These are phyloP conservation scores for Litsea cubeba DNA, from an alignment of 164 flowering plant genomes.

Conservation along the genomic window DNA sequence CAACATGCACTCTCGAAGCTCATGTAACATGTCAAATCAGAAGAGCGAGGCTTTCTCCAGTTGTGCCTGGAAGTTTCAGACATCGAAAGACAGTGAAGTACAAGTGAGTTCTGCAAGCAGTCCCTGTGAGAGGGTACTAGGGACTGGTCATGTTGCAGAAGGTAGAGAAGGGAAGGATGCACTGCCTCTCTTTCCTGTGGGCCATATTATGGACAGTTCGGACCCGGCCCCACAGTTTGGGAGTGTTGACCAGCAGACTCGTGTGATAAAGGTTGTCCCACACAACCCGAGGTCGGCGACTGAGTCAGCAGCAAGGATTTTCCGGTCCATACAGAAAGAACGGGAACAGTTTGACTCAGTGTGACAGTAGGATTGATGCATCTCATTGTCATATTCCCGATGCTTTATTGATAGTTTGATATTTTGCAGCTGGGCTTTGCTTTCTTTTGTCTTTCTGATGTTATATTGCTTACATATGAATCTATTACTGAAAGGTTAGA, in stretches of 20 bases:
- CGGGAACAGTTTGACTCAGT: conserved; percentile 46
- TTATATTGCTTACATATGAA: too few species aligned
- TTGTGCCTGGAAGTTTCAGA: conserved; percentile 21
- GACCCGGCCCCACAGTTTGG: conserved; percentile 14
- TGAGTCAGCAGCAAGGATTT: conserved; percentile 80
- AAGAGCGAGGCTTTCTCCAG: conserved; percentile 27
- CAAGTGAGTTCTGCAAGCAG: conserved; percentile 76
- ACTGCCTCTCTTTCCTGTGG: conserved; percentile 42
- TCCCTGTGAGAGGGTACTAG: conserved; percentile 32
- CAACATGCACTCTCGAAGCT: conserved; percentile 36
- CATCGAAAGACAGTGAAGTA: conserved; percentile 43
- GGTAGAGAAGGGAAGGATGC: not conserved
- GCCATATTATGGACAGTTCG: conserved; percentile 21
- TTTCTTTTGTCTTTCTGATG: not conserved
- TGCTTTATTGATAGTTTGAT: not conserved
- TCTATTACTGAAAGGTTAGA: too few species aligned
- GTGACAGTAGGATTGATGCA: conserved; percentile 12
- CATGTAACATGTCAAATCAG: conserved; percentile 33
- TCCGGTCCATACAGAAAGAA: conserved; percentile 73
- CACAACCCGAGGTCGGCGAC: conserved; percentile 63
- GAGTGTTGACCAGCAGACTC: conserved; percentile 29
- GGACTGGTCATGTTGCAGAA: not conserved
- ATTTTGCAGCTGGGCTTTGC: conserved; percentile 8
- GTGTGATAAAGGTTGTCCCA: conserved; percentile 79
- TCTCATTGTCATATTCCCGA: not conserved